phyloP scores from a whole-genome alignment of 1,139 yeast genomes.

The Yamadazyma dendronema region DNA sequence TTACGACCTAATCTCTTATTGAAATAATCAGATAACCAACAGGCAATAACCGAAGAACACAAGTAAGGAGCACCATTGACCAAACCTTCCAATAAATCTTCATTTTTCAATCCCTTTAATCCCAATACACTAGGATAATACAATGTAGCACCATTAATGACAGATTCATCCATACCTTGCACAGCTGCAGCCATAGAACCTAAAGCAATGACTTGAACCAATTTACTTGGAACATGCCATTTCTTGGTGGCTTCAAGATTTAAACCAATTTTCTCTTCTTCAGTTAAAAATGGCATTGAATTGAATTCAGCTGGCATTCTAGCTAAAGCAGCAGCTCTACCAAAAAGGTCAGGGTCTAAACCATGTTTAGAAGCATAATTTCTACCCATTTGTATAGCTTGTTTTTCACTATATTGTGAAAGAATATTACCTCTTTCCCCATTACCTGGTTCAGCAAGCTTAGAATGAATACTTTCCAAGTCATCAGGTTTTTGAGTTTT shows the following conservation, averaged over 20 bases:
- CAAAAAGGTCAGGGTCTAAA: slow-evolving; percentile 65
- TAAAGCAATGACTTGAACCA: slow-evolving; percentile 64
- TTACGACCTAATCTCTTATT: slow-evolving; percentile 68
- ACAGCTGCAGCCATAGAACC: slow-evolving; percentile 89
- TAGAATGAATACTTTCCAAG: slow-evolving; percentile 24
- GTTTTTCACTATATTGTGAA: slow-evolving; percentile 59
- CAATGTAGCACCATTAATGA: slow-evolving; percentile 78
- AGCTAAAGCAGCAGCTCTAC: slow-evolving; percentile 75
- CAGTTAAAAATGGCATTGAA: slow-evolving; percentile 54
- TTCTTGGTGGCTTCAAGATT: slow-evolving; percentile 57
- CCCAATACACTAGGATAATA: slow-evolving; percentile 62
- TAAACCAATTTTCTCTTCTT: slow-evolving; percentile 58
- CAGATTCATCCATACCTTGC: slow-evolving; percentile 92
- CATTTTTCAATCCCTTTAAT: slow-evolving; percentile 45
- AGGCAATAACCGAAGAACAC: slow-evolving; percentile 66
- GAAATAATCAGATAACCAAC: slow-evolving; percentile 71
- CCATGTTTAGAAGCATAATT: slow-evolving; percentile 61
- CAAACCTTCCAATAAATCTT: slow-evolving; percentile 70
- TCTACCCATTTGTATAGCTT: slow-evolving; percentile 70
- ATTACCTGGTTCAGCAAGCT: slow-evolving; percentile 20
- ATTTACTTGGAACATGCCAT: slow-evolving; percentile 62
- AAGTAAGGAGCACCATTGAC: slow-evolving; percentile 82
- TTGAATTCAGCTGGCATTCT: slow-evolving; percentile 60
- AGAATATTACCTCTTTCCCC: slow-evolving; percentile 56
- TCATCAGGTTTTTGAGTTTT: slow-evolving; percentile 22